Conservation (phyloP, 1,139 yeast genomes). For the Candida gigantensis region DNA sequence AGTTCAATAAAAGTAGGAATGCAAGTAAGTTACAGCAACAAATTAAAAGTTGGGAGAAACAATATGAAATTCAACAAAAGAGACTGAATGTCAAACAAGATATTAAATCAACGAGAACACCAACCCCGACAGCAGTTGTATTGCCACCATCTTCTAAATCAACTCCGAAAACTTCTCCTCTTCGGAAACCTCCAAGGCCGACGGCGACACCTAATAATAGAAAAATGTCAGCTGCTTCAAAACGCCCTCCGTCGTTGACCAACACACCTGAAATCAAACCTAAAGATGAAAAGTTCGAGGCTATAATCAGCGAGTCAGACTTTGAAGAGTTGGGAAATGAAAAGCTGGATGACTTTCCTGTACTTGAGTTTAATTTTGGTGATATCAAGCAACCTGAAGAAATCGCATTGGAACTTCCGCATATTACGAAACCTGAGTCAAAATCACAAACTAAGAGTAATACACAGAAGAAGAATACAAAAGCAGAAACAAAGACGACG, state of each 20-base stretch:
- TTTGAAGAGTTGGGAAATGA: conserved; percentile 37
- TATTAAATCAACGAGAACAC: conserved; percentile 1
- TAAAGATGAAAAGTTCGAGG: conserved; percentile 18
- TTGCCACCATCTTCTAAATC: not conserved
- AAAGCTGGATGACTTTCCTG: conserved; percentile 12
- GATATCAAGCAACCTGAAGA: conserved; percentile 3
- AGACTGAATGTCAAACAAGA: not conserved
- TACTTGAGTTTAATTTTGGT: conserved; percentile 7
- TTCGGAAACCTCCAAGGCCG: conserved; percentile 5
- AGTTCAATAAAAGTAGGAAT: conserved; percentile 42
- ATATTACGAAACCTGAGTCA: not conserved
- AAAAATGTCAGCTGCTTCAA: conserved; percentile 13
- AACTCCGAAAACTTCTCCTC: conserved; percentile 4
- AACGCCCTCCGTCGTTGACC: conserved; percentile 20
- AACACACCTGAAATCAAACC: conserved; percentile 16
- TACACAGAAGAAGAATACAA: not conserved
- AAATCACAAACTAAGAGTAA: not conserved
- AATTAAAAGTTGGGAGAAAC: conserved; percentile 18
- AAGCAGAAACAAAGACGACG: conserved; percentile 1
- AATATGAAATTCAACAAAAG: conserved; percentile 2
- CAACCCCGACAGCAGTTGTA: not conserved
- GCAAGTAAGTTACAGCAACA: conserved; percentile 22
- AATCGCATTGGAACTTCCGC: not conserved
- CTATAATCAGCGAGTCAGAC: conserved; percentile 37
- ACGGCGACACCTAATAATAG: conserved; percentile 2